Base-by-base conservation (phyloP, 768 basidiomycete species). In the Collybia mongolica region DNA sequence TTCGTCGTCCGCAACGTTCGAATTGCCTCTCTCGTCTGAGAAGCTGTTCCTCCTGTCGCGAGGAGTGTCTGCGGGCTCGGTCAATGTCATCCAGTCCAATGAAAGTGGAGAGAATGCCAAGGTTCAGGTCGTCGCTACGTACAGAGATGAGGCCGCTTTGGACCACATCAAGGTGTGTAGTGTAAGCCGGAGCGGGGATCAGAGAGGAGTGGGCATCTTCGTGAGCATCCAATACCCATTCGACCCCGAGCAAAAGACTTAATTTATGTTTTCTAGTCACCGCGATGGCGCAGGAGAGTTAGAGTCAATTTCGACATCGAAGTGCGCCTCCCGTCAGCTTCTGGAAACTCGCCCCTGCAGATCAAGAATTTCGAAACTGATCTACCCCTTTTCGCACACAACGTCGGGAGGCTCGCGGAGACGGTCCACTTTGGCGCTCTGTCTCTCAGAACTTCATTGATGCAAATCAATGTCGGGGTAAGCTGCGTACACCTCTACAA, bases 361-460 rank as follows among this genome's bases (percentile, higher is more conserved):
- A 60, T 81, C 22, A 70, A 74, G 48, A 64, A 63, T 18, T 63
- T 83, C 17, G 68, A 73, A 47, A 77, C 77, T 1, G 54, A 66
- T 24, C 46, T 78, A 24, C 74, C 73, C 9, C 65, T 67, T 41
- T 79, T 74, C 48, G 38, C 48, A 18, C 73, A 79, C 39, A 46
- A 51, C 11, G 45, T 81, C 14, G 66, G 57, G 15, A 62, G 66
- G 12, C 36, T 43, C 2, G 41, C 49, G 3, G 49, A 51, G 9
- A 42, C 19, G 3, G 22, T 51, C 22, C n/a, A 44, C 19, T 44
- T 51, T 14, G 49, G 26, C 15, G 6, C 43, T 2, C 17, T 51
- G 11, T 38, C 49, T 37, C 44, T 51, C 15, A 44, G 36, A 11
- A 14, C 32, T 6, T 17, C 32, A 6, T 35, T 29, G 23, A 19